phyloP scores from a whole-genome alignment of 495 filamentous ascomycete genomes.

The Neurospora terricola region DNA sequence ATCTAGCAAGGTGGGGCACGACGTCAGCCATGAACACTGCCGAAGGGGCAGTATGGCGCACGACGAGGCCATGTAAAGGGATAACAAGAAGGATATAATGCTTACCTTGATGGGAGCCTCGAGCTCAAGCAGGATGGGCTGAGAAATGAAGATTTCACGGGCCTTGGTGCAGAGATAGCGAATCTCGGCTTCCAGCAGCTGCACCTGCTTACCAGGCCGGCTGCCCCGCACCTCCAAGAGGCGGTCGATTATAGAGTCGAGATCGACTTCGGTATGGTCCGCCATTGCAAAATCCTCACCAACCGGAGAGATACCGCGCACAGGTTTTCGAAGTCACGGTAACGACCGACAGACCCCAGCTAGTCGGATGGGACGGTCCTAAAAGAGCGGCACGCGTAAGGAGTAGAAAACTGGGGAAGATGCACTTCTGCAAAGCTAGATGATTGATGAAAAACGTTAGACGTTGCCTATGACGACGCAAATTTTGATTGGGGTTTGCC shows the following conservation, averaged over 20 bases:
- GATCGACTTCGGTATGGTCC: constrained; percentile 92
- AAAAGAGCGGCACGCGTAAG: constrained; percentile 8
- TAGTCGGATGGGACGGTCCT: constrained; percentile 5
- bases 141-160: constrained; percentile 98
- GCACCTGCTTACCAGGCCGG: constrained; percentile 95
- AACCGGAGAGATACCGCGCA: constrained; percentile 31
- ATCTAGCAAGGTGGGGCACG: constrained; percentile 48
- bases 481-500: background rate
- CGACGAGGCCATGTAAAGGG: background rate
- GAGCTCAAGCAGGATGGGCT: constrained; percentile 93
- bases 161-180: constrained; percentile 98
- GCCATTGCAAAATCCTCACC: constrained; percentile 60
- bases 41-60: background rate
- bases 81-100: constrained; percentile 5
- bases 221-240: constrained; percentile 96
- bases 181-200: constrained; percentile 93
- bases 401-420: constrained; percentile 12
- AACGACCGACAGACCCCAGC: constrained; percentile 21
- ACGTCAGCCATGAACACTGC: constrained; percentile 8
- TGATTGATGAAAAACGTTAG: background rate
- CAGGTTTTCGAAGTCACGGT: constrained; percentile 14
- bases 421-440: constrained; percentile 18
- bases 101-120: constrained; percentile 98
- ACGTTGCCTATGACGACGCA: background rate
- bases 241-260: constrained; percentile 98